A percentile compares a stretch with the other conserved stretches of the same genome.
These are phyloP conservation scores for Ophiostoma sp. DNA, from an alignment of 2,329 filamentous ascomycete species.

Conservation along the genomic window DNA sequence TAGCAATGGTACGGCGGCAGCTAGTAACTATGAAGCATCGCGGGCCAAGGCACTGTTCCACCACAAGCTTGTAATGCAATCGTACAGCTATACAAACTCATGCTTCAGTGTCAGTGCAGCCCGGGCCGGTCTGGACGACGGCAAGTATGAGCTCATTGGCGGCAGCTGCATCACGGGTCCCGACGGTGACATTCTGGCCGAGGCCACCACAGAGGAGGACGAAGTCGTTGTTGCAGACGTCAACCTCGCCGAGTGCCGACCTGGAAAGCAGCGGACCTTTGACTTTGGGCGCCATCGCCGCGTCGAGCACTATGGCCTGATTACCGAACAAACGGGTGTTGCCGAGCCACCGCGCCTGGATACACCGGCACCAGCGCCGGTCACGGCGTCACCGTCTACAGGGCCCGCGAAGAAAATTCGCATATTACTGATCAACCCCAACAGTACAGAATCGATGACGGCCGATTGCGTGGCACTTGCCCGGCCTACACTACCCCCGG, in stretches of 20 bases:
- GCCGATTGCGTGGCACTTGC: slow-evolving; percentile 24
- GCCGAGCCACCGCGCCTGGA: slow-evolving; percentile 23
- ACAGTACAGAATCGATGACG: slow-evolving; percentile 25
- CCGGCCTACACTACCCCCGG: slow-evolving; percentile 23
- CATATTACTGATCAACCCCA: slow-evolving; percentile 26
- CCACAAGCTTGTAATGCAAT: slow-evolving; percentile 46
- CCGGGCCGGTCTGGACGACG: slow-evolving; percentile 46
- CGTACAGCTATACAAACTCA: slow-evolving; percentile 47
- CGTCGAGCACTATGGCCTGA: slow-evolving; percentile 34
- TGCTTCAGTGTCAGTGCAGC: slow-evolving; percentile 45
- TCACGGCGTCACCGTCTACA: neutral
- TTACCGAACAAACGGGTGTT: slow-evolving; percentile 32
- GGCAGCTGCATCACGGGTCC: slow-evolving; percentile 40
- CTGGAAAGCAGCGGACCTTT: slow-evolving; percentile 25
- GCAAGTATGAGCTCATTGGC: slow-evolving; percentile 40
- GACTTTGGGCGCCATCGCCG: slow-evolving; percentile 27
- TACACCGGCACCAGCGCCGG: neutral
- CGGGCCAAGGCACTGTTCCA: slow-evolving; percentile 47
- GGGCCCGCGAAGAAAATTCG: slow-evolving; percentile 21
- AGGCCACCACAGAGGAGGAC: slow-evolving; percentile 44
- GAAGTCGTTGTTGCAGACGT: slow-evolving; percentile 33
- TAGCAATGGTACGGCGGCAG: slow-evolving; percentile 46
- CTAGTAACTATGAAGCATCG: slow-evolving; percentile 34
- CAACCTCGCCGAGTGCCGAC: slow-evolving; percentile 24
- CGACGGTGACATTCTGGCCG: slow-evolving; percentile 45